A percentile compares a stretch with the other conserved stretches of the same genome.
Conservation (phyloP, 1,139 yeast species). For the Geotrichum fermentans region DNA sequence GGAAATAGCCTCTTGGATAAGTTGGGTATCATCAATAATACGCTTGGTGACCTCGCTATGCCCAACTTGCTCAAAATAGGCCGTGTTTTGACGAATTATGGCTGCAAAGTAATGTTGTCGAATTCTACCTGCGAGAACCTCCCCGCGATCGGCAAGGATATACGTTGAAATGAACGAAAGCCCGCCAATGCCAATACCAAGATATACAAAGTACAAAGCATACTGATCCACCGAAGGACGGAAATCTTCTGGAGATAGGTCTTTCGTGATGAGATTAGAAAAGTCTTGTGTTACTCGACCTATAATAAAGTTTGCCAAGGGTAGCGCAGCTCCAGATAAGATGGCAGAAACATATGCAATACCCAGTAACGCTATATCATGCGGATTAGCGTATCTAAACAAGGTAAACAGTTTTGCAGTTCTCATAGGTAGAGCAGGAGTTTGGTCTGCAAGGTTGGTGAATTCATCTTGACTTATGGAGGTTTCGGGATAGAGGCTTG, state of each 20-base stretch:
- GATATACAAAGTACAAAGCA: constrained; percentile 39
- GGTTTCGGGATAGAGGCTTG: no score
- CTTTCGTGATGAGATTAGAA: constrained; percentile 33
- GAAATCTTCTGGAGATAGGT: constrained; percentile 32
- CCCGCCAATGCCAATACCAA: constrained; percentile 39
- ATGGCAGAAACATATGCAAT: constrained; percentile 36
- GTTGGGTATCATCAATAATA: constrained; percentile 42
- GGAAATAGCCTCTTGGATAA: constrained; percentile 44
- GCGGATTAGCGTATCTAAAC: constrained; percentile 37
- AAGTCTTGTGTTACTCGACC: constrained; percentile 40
- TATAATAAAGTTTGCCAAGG: constrained; percentile 40
- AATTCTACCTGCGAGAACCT: constrained; percentile 41
- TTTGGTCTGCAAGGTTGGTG: constrained; percentile 34
- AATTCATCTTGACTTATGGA: constrained; percentile 33
- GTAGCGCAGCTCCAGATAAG: constrained; percentile 40
- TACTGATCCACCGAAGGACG: constrained; percentile 34
- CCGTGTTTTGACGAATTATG: constrained; percentile 42
- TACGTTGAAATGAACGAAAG: constrained; percentile 35
- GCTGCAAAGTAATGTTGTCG: constrained; percentile 40
- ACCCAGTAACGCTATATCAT: constrained; percentile 30
- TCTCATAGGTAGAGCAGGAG: constrained; percentile 24
- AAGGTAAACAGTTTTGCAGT: constrained; percentile 33
- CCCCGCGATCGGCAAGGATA: constrained; percentile 41
- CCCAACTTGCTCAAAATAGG: constrained; percentile 43
- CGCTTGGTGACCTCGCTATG: constrained; percentile 45